Evolutionary conservation across 345 rosid species (phyloP).

Genomic region (Syzygium aromaticum): DNA sequence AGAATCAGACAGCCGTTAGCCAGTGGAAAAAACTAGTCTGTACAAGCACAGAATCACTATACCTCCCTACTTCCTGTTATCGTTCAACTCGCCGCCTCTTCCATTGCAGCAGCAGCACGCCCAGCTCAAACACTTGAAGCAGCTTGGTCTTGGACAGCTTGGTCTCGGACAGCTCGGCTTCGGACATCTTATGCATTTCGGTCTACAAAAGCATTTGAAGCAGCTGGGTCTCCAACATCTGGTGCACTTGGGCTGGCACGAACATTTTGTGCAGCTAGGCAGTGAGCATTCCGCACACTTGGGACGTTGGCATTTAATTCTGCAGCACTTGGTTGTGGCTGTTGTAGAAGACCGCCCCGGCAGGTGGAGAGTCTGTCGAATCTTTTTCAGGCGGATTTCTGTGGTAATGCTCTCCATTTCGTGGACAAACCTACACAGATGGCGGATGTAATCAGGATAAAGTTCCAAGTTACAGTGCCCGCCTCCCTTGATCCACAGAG

Average conservation of each 20-base stretch:
- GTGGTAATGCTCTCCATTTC: slow-evolving; percentile 89
- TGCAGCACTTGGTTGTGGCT: slow-evolving; percentile 40
- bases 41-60: slow-evolving; percentile 16
- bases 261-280: slow-evolving; percentile 12
- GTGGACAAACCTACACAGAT: slow-evolving; percentile 67
- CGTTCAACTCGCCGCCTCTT: not conserved
- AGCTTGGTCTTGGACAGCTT: slow-evolving; percentile 9
- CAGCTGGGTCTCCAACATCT: slow-evolving; percentile 38
- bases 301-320: slow-evolving; percentile 30
- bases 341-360: slow-evolving; percentile 23
- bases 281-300: slow-evolving; percentile 22
- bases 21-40: slow-evolving; percentile 9
- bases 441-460: slow-evolving; percentile 85
- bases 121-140: slow-evolving; percentile 32
- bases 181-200: slow-evolving; percentile 19
- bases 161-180: slow-evolving; percentile 13
- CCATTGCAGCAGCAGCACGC: not conserved
- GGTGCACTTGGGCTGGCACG: slow-evolving; percentile 23
- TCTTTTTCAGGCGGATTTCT: slow-evolving; percentile 59
- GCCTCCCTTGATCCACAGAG: slow-evolving; percentile 98
- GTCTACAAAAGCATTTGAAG: slow-evolving; percentile 30
- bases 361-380: slow-evolving; percentile 39
- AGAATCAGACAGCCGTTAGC: slow-evolving; percentile 12
- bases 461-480: slow-evolving; percentile 98
- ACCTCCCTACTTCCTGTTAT: not conserved